A percentile compares a stretch with the other conserved stretches of the same genome.
phyloP scores from a whole-genome alignment of 202 grass and related monocot genomes.

The Musa balbisiana region DNA sequence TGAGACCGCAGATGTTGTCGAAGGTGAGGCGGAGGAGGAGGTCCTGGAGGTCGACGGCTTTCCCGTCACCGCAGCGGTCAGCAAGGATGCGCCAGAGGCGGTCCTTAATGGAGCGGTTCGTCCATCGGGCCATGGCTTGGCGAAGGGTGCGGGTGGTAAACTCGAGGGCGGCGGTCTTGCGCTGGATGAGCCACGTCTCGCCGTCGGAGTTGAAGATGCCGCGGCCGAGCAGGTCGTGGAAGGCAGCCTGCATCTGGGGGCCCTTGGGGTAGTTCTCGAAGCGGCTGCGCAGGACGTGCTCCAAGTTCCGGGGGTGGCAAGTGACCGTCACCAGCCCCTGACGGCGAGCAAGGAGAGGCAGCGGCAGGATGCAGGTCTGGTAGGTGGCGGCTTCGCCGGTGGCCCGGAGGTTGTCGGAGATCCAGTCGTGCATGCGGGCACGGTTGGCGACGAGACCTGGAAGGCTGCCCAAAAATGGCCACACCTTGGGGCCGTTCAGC shows the following conservation, averaged over 20 bases:
- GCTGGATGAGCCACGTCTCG: conserved; percentile 93
- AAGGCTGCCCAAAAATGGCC: conserved; percentile 79
- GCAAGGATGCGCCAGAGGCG: conserved; percentile 75
- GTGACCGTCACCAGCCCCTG: conserved; percentile 94
- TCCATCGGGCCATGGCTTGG: conserved; percentile 90
- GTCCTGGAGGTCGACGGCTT: conserved; percentile 79
- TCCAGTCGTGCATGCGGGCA: conserved; percentile 84
- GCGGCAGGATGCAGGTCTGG: conserved; percentile 81
- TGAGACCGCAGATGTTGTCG: conserved; percentile 93
- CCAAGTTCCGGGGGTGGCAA: conserved; percentile 90
- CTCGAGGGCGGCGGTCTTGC: conserved; percentile 94
- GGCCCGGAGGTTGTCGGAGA: conserved; percentile 68
- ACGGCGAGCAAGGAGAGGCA: conserved; percentile 61
- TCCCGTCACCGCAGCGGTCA: conserved; percentile 26
- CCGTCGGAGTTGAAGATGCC: conserved; percentile 99
- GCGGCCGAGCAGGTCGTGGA: conserved; percentile 89
- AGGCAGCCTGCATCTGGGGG: conserved; percentile 80
- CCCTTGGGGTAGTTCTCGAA: conserved; percentile 98
- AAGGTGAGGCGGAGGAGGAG: conserved; percentile 89
- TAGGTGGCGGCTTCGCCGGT: conserved; percentile 71
- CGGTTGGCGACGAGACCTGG: conserved; percentile 59
- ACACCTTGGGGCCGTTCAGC: conserved; percentile 61
- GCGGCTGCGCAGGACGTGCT: conserved; percentile 82
- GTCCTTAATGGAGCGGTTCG: conserved; percentile 75
- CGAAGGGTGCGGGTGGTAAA: conserved; percentile 90